Base-by-base conservation (phyloP, 495 filamentous ascomycete genomes). In the Hypoxylon intermedium region DNA sequence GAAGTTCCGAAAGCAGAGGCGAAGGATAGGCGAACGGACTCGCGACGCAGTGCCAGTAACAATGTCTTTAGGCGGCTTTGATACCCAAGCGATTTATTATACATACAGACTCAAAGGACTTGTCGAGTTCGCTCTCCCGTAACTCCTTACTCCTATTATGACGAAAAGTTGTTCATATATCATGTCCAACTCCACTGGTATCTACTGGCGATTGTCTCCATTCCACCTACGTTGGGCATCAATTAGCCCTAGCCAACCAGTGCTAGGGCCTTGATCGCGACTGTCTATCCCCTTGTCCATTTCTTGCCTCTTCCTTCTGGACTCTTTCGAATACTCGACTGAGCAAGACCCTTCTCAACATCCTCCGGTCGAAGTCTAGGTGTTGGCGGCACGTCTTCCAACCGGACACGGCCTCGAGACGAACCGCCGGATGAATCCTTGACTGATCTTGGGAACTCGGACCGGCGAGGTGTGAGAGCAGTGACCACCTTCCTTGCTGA, bases 11-110 rank as follows among this genome's bases (percentile, higher is more conserved):
- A 47, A 58, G 49, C 66, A 23, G 67, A 74, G 57, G 59, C 60
- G 50, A 68, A 72, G 55, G 75, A 75, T 60, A 74, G 68, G 61
- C 77, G 76, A 43, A 61, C 65, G 28, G 76, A 80, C 60, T 77
- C 81, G 50, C 81, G 83, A 80, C 77, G 89, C 56, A 90, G 88
- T 76, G 89, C 89, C 9, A 89, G 87, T 73, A 85, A 83, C 36
- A 92, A 92, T 73, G 82, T 82, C 37, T 86, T 92, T 62, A 82
- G 88, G 64, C 72, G 72, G 65, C 74, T 88, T 72, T 88, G 74
- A 79, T 69, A 67, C 53, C 52, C 63, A 36, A 36, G 37, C 34
- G 20, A 55, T 52, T 45, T 34, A 58, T 31, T 67, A 55, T 43
- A 59, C 30, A 42, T 59, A 67, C 58, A 60, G 34, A 51, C 52